Evolutionary conservation across 306 rosid species (phyloP), one percentile per base, ranked within the genome.

Genomic region (Dicorynia guianensis): DNA sequence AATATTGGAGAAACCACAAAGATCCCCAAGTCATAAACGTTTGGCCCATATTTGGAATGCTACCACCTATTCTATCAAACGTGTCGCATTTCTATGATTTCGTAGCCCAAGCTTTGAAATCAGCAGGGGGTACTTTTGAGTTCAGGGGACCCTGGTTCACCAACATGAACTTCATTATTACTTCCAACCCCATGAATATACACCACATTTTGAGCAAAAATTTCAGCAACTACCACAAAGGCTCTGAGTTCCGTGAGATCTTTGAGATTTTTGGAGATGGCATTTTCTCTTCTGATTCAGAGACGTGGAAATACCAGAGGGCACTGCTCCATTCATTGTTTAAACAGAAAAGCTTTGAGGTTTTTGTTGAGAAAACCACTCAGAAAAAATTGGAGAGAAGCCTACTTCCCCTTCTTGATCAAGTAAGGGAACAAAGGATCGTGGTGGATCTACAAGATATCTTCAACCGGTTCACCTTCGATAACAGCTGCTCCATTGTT

Each of bases 191-290:
- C 11, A 15, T 52, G 30, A 52, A 52, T 17, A 25, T 11, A 7
- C 70, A 71, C 30, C 73, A 82, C 68, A 59, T 82, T 5, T 30
- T 68, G 42, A 74, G 44, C 57, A 25, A 20, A 15, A 68, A 54
- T 56, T 77, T 78, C 7, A 47, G 59, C 4, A 78, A 73, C 5
- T 82, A 73, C 43, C 80, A 82, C 3, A 82, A 73, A 39, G 86
- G 86, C 7, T 42, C 80, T 4, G 79, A 73, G 2, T 82, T 73
- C 42, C 55, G 58, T 56, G 57, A 57, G 63, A 69, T 78, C 3
- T 82, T 82, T 30, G 86, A 78, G 4, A 13, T 66, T 46, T 50
- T 82, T 0, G 86, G 86, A 53, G 80, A 82, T 15, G 86, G 86
- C 11, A 73, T 82, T 47, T 78, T 82, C 77, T 67, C 53, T 25